phyloP scores from a whole-genome alignment of 495 filamentous ascomycete genomes.

The Talaromyces liani region DNA sequence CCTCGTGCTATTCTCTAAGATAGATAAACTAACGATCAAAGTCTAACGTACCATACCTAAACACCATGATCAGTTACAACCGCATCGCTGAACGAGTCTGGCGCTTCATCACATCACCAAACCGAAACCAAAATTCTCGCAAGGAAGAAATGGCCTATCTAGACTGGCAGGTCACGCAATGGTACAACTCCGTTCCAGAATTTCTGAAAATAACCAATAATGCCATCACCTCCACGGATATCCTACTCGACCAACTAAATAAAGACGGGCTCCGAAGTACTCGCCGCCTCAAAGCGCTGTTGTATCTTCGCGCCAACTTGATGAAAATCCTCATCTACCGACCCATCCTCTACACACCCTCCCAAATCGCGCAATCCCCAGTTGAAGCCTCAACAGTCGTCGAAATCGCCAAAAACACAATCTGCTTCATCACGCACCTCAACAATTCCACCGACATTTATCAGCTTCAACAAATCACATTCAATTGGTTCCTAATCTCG shows the following conservation, averaged over 20 bases:
- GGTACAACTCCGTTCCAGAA: constrained; percentile 47
- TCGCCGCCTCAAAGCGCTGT: constrained; percentile 35
- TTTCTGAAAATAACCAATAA: constrained; percentile 23
- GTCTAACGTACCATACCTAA: constrained; percentile 57
- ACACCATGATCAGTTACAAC: constrained; percentile 75
- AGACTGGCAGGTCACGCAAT: constrained; percentile 69
- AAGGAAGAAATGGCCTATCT: constrained; percentile 64
- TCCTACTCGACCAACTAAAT: not conserved
- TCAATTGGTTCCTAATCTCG: constrained; percentile 61
- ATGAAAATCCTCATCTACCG: constrained; percentile 60
- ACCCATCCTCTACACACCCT: constrained; percentile 52
- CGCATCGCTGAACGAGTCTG: constrained; percentile 75
- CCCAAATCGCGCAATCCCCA: constrained; percentile 49
- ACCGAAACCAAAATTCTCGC: constrained; percentile 37
- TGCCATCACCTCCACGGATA: not conserved
- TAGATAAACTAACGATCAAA: not conserved
- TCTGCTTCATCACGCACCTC: constrained; percentile 50
- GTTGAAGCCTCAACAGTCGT: constrained; percentile 49
- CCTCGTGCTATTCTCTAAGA: constrained; percentile 18
- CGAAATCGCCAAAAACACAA: constrained; percentile 58
- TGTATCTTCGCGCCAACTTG: constrained; percentile 59
- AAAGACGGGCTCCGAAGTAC: constrained; percentile 36
- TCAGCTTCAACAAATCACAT: constrained; percentile 51
- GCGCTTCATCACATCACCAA: constrained; percentile 53
- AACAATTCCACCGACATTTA: constrained; percentile 59